Evolutionary conservation across 164 flowering plant species (phyloP), one percentile per base, ranked within the genome.

Genomic region (Macadamia integrifolia): DNA sequence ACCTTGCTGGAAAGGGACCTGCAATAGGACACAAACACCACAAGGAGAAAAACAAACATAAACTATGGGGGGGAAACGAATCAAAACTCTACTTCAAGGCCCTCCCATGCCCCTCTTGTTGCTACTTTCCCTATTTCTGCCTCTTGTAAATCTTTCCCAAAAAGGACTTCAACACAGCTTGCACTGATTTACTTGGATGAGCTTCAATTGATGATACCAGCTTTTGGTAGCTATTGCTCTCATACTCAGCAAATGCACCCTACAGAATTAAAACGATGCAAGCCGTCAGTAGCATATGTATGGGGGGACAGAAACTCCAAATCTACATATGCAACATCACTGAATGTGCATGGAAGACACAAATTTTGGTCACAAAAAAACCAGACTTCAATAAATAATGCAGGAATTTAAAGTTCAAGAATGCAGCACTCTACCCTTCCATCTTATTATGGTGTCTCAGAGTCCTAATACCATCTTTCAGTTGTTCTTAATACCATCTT

Each of bases 111-210:
- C n/a, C 17, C 18, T 13, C 23, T 28, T 18, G n/a, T 9, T 44
- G 11, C 40, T 35, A 35, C 40, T 3, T 28, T 8, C 29, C 65
- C 72, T 78, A 91, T 69, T 92, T 90, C 78, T 84, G 88, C 80
- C 98, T 83, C 88, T 85, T 88, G 88, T 90, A 88, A 53, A 92
- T 92, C 80, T 92, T 92, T 8, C 75, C 90, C 83, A 90, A 78
- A 84, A 93, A 93, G 28, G 93, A 89, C 74, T 82, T 89, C 76
- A 93, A 71, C 67, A 93, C 92, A 61, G 86, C 89, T 78, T 88
- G 97, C 67, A 93, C 91, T 23, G 88, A 76, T 64, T 83, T 83
- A 84, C 87, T 93, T n/a, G 93, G 92, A 64, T 85, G 95, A 72
- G 88, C 83, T 76, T 87, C 91, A 65, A 93, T 93, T 42, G 86